phyloP scores from a whole-genome alignment of 1,284 basidiomycete genomes.

The Phylloporus sp. region DNA sequence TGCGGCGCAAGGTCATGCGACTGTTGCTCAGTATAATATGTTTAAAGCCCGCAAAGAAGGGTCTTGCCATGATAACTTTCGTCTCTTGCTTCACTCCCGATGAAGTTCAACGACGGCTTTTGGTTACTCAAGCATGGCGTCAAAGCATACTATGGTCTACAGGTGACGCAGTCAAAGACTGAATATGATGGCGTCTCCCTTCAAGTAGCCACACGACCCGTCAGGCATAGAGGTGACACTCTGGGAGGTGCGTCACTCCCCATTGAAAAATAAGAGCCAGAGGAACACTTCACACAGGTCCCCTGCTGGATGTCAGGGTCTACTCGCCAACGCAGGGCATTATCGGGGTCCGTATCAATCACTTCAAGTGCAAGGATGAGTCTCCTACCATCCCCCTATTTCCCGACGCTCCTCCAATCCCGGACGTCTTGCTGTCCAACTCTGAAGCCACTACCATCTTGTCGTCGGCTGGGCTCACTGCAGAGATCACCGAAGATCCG shows the following conservation, averaged over 20 bases:
- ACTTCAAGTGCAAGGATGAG: slow-evolving; percentile 58
- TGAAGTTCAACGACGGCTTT: slow-evolving; percentile 71
- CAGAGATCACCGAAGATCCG: slow-evolving; percentile 64
- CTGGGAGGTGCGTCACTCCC: slow-evolving; percentile 57
- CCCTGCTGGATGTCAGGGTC: slow-evolving; percentile 52
- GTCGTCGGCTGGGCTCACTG: slow-evolving; percentile 41
- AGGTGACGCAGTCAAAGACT: slow-evolving; percentile 55
- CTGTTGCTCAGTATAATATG: not conserved
- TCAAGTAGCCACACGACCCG: slow-evolving; percentile 70
- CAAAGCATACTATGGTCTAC: slow-evolving; percentile 65
- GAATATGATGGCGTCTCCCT: slow-evolving; percentile 61
- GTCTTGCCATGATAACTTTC: not conserved
- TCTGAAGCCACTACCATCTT: slow-evolving; percentile 47
- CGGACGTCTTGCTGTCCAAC: slow-evolving; percentile 37
- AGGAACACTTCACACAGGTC: slow-evolving; percentile 12
- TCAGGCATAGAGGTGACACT: slow-evolving; percentile 74
- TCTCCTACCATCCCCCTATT: slow-evolving; percentile 68
- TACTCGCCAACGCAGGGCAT: slow-evolving; percentile 74
- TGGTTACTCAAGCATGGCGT: slow-evolving; percentile 74
- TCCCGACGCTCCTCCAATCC: slow-evolving; percentile 62
- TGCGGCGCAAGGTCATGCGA: slow-evolving; percentile 6
- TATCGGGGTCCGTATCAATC: slow-evolving; percentile 69
- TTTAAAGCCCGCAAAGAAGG: slow-evolving; percentile 2
- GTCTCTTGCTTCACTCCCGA: slow-evolving; percentile 26
- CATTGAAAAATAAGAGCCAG: slow-evolving; percentile 2